These are phyloP conservation scores for Hericium alpestre DNA, from an alignment of 768 basidiomycete species.

Conservation along the genomic window DNA sequence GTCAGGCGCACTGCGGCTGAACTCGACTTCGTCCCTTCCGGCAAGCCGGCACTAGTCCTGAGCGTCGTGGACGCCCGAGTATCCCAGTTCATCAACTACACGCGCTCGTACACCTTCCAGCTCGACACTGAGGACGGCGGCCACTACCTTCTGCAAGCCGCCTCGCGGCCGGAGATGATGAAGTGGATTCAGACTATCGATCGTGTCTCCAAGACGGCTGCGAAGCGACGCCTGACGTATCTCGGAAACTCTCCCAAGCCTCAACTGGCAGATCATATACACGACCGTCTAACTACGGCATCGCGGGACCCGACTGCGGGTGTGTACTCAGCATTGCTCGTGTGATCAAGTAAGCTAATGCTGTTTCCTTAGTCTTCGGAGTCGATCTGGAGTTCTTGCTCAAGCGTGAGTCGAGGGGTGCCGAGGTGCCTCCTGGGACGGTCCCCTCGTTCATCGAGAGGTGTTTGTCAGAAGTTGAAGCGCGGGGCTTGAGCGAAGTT, in stretches of 20 bases:
- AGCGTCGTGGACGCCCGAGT: constrained; percentile 66
- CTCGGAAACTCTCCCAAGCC: constrained; percentile 68
- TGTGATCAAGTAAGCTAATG: constrained; percentile 25
- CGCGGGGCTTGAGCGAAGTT: constrained; percentile 66
- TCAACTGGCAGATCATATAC: constrained; percentile 63
- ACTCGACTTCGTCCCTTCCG: constrained; percentile 61
- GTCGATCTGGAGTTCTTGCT: constrained; percentile 65
- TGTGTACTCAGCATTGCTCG: constrained; percentile 23
- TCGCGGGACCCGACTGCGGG: constrained; percentile 71
- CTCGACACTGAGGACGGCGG: constrained; percentile 83
- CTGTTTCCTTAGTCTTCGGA: constrained; percentile 37
- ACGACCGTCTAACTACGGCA: constrained; percentile 43
- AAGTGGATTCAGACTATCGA: constrained; percentile 72
- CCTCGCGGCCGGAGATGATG: constrained; percentile 57
- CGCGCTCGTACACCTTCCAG: constrained; percentile 74
- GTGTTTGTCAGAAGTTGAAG: constrained; percentile 62
- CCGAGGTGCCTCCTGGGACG: constrained; percentile 40
- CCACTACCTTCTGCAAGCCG: constrained; percentile 68
- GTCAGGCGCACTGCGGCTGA: constrained; percentile 57
- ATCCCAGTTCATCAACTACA: constrained; percentile 63
- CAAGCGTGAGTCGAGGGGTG: constrained; percentile 47
- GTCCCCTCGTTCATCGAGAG: constrained; percentile 58
- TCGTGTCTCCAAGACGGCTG: constrained; percentile 59
- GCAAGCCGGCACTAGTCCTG: constrained; percentile 67
- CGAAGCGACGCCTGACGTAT: constrained; percentile 73